Evolutionary conservation across 2,329 filamentous ascomycete genomes (phyloP).

Genomic region (Colletotrichum tanaceti): DNA sequence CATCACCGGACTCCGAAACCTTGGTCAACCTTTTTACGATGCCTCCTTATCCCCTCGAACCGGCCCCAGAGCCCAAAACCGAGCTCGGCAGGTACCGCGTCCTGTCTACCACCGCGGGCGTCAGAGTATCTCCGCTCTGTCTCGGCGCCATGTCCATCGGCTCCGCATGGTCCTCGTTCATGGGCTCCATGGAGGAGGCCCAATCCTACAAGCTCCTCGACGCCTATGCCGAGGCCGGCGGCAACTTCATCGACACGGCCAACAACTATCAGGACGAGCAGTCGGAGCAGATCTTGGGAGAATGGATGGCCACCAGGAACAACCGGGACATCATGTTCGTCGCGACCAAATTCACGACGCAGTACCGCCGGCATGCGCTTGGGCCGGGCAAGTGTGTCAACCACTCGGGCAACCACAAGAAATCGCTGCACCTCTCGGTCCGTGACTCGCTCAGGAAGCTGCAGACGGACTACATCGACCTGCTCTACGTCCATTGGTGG

Average conservation of each 20-base stretch:
- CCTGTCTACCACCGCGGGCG: constrained; percentile 60
- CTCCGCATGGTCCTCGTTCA: constrained; percentile 54
- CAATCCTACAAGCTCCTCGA: constrained; percentile 68
- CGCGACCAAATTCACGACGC: constrained; percentile 67
- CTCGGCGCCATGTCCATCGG: constrained; percentile 67
- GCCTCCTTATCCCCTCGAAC: constrained; percentile 43
- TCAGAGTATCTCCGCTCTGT: constrained; percentile 64
- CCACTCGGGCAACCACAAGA: constrained; percentile 56
- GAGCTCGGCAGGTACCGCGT: constrained; percentile 65
- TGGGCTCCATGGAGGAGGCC: constrained; percentile 68
- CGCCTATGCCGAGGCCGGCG: constrained; percentile 65
- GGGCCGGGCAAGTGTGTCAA: constrained; percentile 54
- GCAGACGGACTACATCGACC: constrained; percentile 57
- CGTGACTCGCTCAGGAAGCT: constrained; percentile 59
- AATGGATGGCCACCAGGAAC: constrained; percentile 63
- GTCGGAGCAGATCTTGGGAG: constrained; percentile 68
- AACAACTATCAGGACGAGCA: constrained; percentile 69
- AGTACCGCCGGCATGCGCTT: constrained; percentile 54
- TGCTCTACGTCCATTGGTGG: constrained; percentile 60
- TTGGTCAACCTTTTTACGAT: constrained; percentile 2
- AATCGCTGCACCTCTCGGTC: constrained; percentile 56
- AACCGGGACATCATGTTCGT: constrained; percentile 66
- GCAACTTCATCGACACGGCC: constrained; percentile 76
- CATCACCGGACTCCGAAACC: not conserved
- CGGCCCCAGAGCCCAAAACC: constrained; percentile 55